phyloP scores from a whole-genome alignment of 306 rosid species.

The Cucurbita moschata region DNA sequence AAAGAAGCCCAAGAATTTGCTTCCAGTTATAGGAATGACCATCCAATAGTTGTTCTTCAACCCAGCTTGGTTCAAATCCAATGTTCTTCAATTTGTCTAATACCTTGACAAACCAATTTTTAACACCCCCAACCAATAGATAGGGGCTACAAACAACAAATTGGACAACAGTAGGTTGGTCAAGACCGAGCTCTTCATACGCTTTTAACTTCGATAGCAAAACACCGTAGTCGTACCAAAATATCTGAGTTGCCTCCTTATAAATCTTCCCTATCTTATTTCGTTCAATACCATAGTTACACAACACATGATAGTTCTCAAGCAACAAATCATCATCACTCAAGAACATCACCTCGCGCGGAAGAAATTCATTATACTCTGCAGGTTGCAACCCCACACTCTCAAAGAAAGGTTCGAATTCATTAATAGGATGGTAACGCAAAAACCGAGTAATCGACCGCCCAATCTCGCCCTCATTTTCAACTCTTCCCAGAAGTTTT shows the following conservation, averaged over 20 bases:
- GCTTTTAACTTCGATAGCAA: conserved; percentile 37
- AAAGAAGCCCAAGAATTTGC: conserved; percentile 30
- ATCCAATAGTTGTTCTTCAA: conserved; percentile 25
- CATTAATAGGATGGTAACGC: conserved; percentile 68
- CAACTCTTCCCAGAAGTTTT: conserved; percentile 28
- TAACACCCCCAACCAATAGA: conserved; percentile 47
- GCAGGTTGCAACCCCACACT: conserved; percentile 62
- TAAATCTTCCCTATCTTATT: conserved; percentile 42
- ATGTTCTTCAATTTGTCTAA: conserved; percentile 31
- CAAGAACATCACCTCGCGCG: conserved; percentile 38
- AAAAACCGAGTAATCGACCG: conserved; percentile 29
- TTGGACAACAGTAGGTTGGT: conserved; percentile 9
- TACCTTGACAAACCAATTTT: conserved; percentile 27
- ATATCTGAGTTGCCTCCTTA: conserved; percentile 29
- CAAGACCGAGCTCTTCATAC: conserved; percentile 41
- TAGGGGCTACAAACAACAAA: conserved; percentile 37
- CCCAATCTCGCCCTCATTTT: conserved; percentile 8
- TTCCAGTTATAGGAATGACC: conserved; percentile 39
- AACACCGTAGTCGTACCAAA: conserved; percentile 29
- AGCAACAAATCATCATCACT: conserved; percentile 40
- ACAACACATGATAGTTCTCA: conserved; percentile 37
- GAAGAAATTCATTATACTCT: conserved; percentile 45
- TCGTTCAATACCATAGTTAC: conserved; percentile 48
- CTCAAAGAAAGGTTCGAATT: conserved; percentile 80
- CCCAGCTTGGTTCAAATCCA: conserved; percentile 35